Evolutionary conservation across 2,329 filamentous ascomycete species (phyloP), one percentile per base, ranked within the genome.

Genomic region (Mycogone perniciosa): DNA sequence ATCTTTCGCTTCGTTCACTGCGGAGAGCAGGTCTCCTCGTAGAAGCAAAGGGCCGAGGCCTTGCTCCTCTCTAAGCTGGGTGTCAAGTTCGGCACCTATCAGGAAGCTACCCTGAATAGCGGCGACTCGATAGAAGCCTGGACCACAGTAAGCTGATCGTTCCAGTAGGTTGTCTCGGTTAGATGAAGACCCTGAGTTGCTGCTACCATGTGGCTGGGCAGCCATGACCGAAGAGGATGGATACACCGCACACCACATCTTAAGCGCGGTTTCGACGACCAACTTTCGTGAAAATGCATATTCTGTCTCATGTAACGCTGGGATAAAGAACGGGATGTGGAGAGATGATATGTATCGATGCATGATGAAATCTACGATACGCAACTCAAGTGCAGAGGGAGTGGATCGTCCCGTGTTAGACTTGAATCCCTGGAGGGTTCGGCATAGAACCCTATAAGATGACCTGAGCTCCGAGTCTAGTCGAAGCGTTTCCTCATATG

Each of bases 311-410:
- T 62, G 61, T 2, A 72, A 61, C 1, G 73, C 65, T 0, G 66
- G 59, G 0, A 61, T 62, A 29, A 76, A 72, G 58, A 73, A 82
- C 0, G 77, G 76, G 2, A 77, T 67, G 58, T 86, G 82, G 0
- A 86, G 68, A 0, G 74, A 67, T 5, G 78, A 67, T 3, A 84
- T 62, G 57, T 79, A 81, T 7, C 79, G 76, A 29, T 76, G 72
- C 53, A 81, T 69, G 26, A 80, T 62, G 39, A 79, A 68, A 30
- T 81, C 74, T 5, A 79, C 59, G 1, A 76, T 56, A 4, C 71
- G 69, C 5, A 71, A 59, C n/a, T 73, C 69, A 48, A 77, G 76
- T 0, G 56, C 51, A 0, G 49, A 46, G 30, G 67, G 62, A 0
- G 63, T 65, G 0, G 62, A 57, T 4, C 35, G 40, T 10, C 59